A percentile compares a stretch with the other conserved stretches of the same genome.
Conservation (phyloP, 2,329 filamentous ascomycete species). For the Colletotrichum tofieldiae region DNA sequence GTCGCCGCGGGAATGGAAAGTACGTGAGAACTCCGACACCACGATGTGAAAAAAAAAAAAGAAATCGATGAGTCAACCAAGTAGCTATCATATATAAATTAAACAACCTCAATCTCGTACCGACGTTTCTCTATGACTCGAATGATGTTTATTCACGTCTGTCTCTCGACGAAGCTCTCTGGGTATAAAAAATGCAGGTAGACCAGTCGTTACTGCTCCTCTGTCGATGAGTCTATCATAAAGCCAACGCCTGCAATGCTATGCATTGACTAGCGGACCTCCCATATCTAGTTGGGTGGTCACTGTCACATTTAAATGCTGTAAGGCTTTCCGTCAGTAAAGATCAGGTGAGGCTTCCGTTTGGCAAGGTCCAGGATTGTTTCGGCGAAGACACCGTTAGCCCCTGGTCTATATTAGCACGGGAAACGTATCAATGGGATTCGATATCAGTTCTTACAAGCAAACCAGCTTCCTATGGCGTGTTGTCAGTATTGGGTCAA, state of each 20-base stretch:
- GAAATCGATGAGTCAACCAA: too few species aligned
- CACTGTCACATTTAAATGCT: conserved; percentile 54
- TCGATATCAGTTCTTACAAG: conserved; percentile 65
- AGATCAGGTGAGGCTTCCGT: conserved; percentile 90
- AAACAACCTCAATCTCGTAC: background rate
- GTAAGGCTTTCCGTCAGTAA: conserved; percentile 75
- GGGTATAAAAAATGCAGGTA: conserved; percentile 37
- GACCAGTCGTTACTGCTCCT: conserved; percentile 19
- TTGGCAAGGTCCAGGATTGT: conserved; percentile 92
- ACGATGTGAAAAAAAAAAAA: background rate
- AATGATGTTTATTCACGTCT: background rate
- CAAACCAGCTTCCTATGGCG: conserved; percentile 85
- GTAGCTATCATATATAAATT: background rate
- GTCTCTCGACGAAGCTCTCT: conserved; percentile 7
- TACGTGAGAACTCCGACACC: too few species aligned
- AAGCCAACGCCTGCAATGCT: background rate
- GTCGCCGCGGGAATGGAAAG: too few species aligned
- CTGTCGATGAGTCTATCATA: conserved; percentile 14
- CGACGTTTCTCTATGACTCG: background rate
- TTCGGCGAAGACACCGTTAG: conserved; percentile 95
- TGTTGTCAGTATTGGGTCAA: conserved; percentile 15
- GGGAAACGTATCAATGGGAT: too few species aligned
- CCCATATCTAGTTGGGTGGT: background rate
- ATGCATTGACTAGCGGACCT: background rate
- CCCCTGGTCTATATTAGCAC: conserved; percentile 66